Base-by-base conservation (phyloP, 2,329 filamentous ascomycete genomes). In the Myrmaecium sp. region DNA sequence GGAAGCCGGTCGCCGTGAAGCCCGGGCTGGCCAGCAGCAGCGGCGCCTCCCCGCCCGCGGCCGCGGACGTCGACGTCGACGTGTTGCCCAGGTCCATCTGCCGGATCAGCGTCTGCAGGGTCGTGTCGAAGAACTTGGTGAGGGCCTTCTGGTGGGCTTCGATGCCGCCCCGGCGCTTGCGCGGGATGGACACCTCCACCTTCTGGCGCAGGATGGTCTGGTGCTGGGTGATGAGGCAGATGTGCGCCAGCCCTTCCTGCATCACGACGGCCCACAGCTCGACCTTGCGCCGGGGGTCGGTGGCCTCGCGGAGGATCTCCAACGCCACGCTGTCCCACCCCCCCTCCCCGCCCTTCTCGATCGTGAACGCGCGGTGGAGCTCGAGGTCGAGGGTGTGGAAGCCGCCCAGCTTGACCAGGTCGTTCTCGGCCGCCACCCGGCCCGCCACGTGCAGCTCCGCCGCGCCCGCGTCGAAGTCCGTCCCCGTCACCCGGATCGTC, bases 271-370 rank as follows among this genome's bases (percentile, higher is more conserved):
- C 86, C 29, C 83, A 81, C 11, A 92, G 66, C 34, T 86, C 77
- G 1, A 82, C 83, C 34, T 78, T 73, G 42, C 75, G 74, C 36
- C 81, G 75, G 38, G 79, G 71, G 40, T 80, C 74, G 9, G 86
- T 64, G 1, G 83, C 76, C 47, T 93, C 81, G 30, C 68, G 62
- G 7, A 98, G 64, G 23, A 79, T 75, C 32, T 79, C 73, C 25
- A 76, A 58, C 3, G 84, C 80, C 7, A 98, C 73, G 38, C 77
- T 84, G 51, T 98, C 89, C 89, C 89, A 98, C 21, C 83, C 68
- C 47, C 56, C 38, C 28, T 46, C 74, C 6, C 70, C 58, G 20
- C 68, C 66, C 55, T 95, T 95, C 56, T 83, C 77, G 5, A 98
- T 51, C 5, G 79, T 86, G 41, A 95, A 95, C 26, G 83, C 74